phyloP scores from a whole-genome alignment of 148 eudicot species.

The Agrostemma githago region DNA sequence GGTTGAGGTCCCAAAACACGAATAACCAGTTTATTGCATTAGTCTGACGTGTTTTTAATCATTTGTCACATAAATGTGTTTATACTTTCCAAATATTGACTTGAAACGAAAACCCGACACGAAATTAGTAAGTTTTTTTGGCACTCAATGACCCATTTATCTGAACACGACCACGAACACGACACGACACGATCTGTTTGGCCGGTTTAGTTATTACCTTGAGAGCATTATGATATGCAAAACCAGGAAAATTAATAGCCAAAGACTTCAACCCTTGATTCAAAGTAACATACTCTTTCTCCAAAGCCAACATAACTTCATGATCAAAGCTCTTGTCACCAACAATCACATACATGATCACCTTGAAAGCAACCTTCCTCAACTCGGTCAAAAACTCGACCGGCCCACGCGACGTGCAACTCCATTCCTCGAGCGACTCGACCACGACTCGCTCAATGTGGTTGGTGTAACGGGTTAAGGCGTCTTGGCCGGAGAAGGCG shows the following conservation, averaged over 20 bases:
- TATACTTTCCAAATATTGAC: too few species aligned
- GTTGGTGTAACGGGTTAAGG: slow-evolving; percentile 31
- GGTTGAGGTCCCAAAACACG: too few species aligned
- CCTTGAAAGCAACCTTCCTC: slow-evolving; percentile 43
- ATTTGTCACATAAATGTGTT: too few species aligned
- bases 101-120: too few species aligned
- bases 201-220: slow-evolving; percentile 27
- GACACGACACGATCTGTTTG: too few species aligned
- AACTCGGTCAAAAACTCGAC: slow-evolving; percentile 47
- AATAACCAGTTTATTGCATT: too few species aligned
- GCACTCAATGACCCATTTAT: too few species aligned
- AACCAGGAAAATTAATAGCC: slow-evolving; percentile 53
- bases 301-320: slow-evolving; percentile 36
- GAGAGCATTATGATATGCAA: slow-evolving; percentile 48
- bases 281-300: slow-evolving; percentile 43
- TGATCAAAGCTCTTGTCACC: slow-evolving; percentile 33
- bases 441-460: slow-evolving; percentile 28
- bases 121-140: too few species aligned
- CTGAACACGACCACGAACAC: too few species aligned
- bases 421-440: slow-evolving; percentile 30
- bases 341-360: slow-evolving; percentile 47
- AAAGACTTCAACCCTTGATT: slow-evolving; percentile 45
- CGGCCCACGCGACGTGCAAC: slow-evolving; percentile 16
- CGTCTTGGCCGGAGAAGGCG: slow-evolving; percentile 36
- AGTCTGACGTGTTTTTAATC: too few species aligned